Percentiles rank a stretch among this genome's conserved stretches.
Conservation (phyloP, 208 protist genomes). For the Giardia duodenalis region DNA sequence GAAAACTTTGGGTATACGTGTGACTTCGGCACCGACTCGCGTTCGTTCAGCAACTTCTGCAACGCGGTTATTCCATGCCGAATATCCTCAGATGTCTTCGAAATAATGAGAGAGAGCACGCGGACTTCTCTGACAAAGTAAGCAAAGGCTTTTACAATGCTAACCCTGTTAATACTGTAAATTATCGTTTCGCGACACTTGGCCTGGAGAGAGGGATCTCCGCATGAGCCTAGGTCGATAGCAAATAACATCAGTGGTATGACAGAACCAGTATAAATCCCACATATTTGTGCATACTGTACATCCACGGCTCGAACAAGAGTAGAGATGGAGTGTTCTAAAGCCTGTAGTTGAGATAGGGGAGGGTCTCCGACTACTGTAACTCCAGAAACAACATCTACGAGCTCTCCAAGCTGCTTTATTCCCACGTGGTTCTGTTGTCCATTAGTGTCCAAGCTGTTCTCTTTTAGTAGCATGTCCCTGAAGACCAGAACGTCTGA, state of each 20-base stretch:
- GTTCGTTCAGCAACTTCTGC: background rate
- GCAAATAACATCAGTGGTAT: background rate
- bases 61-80: background rate
- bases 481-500: slow-evolving; percentile 28
- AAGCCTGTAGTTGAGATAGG: background rate
- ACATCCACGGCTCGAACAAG: background rate
- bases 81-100: background rate
- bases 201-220: background rate
- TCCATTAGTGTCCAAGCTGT: background rate
- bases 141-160: background rate
- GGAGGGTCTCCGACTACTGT: slow-evolving; percentile 18
- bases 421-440: background rate
- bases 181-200: background rate
- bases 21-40: slow-evolving; percentile 15
- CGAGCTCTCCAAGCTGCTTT: background rate
- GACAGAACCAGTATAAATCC: background rate
- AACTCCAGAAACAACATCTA: slow-evolving; percentile 4
- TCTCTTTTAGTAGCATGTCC: slow-evolving; percentile 27
- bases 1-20: slow-evolving; percentile 17
- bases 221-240: background rate
- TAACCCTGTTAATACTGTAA: background rate
- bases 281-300: background rate
- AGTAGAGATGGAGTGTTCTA: background rate
- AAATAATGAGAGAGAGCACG: background rate
- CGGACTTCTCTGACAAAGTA: background rate